Evolutionary conservation across 2,329 filamentous ascomycete genomes (phyloP).

Genomic region (Pseudocercospora macadamiae): DNA sequence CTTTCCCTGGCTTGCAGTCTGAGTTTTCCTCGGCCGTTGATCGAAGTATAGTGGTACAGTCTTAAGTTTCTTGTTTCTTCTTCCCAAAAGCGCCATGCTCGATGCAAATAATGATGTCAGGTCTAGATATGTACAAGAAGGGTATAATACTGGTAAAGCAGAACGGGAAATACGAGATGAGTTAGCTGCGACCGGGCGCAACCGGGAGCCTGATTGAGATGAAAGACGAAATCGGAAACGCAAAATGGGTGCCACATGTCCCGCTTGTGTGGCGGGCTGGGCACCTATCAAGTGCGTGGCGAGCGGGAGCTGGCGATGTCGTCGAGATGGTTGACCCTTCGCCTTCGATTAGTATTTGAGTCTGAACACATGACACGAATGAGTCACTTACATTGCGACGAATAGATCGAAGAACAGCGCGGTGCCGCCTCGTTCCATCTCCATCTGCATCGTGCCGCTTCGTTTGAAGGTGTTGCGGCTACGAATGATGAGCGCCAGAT

Average conservation of each 20-base stretch:
- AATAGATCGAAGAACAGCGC: conserved; percentile 87
- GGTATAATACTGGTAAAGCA: conserved; percentile 18
- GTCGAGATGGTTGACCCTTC: conserved; percentile 28
- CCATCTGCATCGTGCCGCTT: conserved; percentile 91
- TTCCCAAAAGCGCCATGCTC: conserved; percentile 22
- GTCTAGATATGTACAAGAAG: conserved; percentile 24
- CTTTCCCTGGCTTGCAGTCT: conserved; percentile 4
- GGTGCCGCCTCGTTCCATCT: conserved; percentile 86
- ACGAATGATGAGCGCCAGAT: conserved; percentile 88
- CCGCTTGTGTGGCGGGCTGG: not conserved
- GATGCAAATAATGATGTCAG: conserved; percentile 3
- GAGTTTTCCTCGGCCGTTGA: not conserved
- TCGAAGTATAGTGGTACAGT: conserved; percentile 16
- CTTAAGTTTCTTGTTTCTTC: not conserved
- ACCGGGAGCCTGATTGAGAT: conserved; percentile 20
- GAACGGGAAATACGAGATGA: conserved; percentile 17
- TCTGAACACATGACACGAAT: not conserved
- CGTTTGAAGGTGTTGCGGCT: conserved; percentile 87
- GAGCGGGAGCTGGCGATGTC: conserved; percentile 33
- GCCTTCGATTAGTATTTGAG: not conserved
- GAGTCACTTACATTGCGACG: conserved; percentile 79
- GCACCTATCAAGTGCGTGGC: conserved; percentile 25
- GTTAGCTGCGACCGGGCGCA: conserved; percentile 18
- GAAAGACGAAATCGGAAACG: conserved; percentile 6
- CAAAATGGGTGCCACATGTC: not conserved